Evolutionary conservation across 192 early-diverging fungal species (phyloP).

Genomic region (Backusella circina): DNA sequence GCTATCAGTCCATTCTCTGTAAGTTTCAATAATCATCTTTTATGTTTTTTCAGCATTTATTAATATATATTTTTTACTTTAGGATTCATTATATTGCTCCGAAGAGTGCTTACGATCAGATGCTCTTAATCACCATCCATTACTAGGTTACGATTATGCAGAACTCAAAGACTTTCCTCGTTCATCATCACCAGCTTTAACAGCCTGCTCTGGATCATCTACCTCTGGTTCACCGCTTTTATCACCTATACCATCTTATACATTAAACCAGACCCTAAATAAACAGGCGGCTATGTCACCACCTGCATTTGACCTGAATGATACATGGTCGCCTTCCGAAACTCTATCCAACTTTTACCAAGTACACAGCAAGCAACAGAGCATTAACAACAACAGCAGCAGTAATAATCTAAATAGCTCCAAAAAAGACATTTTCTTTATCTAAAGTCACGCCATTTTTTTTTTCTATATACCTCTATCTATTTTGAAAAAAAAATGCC

Average conservation of each 20-base stretch:
- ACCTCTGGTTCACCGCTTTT: conserved; percentile 8
- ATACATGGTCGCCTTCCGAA: not conserved
- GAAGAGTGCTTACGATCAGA: conserved; percentile 30
- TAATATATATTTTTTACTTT: not conserved
- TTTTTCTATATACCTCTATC: not conserved
- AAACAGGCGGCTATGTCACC: not conserved
- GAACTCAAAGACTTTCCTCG: conserved; percentile 36
- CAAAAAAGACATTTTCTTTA: not conserved
- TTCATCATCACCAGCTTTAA: conserved; percentile 17
- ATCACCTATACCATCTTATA: conserved; percentile 12
- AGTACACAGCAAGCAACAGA: not conserved
- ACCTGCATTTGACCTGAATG: conserved; percentile 11
- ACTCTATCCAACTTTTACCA: not conserved
- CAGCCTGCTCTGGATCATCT: conserved; percentile 10
- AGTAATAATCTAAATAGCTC: not conserved
- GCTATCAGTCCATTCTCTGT: not conserved
- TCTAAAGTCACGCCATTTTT: not conserved
- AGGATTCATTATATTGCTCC: conserved; percentile 37
- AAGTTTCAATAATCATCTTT: not conserved
- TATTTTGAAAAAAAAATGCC: not conserved
- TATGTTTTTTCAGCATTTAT: not conserved
- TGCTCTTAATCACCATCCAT: conserved; percentile 29
- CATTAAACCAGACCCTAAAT: not conserved
- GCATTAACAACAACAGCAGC: not conserved
- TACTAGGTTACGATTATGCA: conserved; percentile 33